Percentiles rank a stretch among this genome's conserved stretches.
These are phyloP conservation scores for Suhomyces wounanorum DNA, from an alignment of 1,139 yeast genomes.

Conservation along the genomic window DNA sequence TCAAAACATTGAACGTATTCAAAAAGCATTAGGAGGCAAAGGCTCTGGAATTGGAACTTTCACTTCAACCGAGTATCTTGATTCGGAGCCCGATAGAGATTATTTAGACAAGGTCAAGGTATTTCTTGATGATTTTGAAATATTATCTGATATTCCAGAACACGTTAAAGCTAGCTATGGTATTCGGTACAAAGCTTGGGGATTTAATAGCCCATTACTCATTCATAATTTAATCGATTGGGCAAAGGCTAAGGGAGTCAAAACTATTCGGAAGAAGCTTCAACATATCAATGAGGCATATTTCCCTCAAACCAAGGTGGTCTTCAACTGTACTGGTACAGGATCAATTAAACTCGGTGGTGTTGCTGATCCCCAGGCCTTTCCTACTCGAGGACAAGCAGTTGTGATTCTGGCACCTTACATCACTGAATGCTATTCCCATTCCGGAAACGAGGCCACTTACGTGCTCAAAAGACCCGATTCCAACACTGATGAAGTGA, in stretches of 20 bases:
- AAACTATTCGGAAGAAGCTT: slow-evolving; percentile 12
- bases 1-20: slow-evolving; percentile 16
- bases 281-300: slow-evolving; percentile 14
- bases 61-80: slow-evolving; percentile 15
- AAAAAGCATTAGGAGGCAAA: slow-evolving; percentile 15
- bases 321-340: slow-evolving; percentile 22
- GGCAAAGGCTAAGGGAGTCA: slow-evolving; percentile 15
- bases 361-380: slow-evolving; percentile 10
- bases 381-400: slow-evolving; percentile 15
- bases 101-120: slow-evolving; percentile 5
- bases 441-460: slow-evolving; percentile 18
- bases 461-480: slow-evolving; percentile 21
- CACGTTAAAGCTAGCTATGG: slow-evolving; percentile 19
- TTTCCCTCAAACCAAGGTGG: slow-evolving; percentile 10
- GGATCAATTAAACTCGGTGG: slow-evolving; percentile 23
- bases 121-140: slow-evolving; percentile 9
- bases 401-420: slow-evolving; percentile 18
- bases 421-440: slow-evolving; percentile 11
- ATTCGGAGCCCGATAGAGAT: not conserved
- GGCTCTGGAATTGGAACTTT: slow-evolving; percentile 17
- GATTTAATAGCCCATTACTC: slow-evolving; percentile 26
- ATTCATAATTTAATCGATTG: slow-evolving; percentile 16
- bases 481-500: slow-evolving; percentile 19
- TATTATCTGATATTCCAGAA: not conserved
- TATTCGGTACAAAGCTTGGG: slow-evolving; percentile 23